Percentiles rank a stretch among this genome's conserved stretches.
phyloP scores from a whole-genome alignment of 768 basidiomycete genomes.

The Trametes elegans region DNA sequence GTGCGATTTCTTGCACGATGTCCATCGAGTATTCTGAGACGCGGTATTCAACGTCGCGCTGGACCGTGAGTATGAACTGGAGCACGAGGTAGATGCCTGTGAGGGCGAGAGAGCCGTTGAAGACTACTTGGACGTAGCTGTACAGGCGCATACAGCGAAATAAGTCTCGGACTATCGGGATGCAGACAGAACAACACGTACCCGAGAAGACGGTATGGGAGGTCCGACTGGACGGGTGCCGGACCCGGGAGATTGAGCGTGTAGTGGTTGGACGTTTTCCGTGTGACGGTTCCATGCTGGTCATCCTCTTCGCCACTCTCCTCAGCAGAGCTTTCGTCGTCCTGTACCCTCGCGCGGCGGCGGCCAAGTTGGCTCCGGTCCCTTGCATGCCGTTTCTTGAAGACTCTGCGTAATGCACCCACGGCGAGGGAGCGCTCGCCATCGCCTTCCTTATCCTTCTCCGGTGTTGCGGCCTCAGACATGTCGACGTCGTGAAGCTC shows the following conservation, averaged over 20 bases:
- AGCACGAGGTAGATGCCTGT: slow-evolving; percentile 83
- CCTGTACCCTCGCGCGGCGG: slow-evolving; percentile 12
- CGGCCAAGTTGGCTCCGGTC: slow-evolving; percentile 25
- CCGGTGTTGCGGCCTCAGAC: slow-evolving; percentile 42
- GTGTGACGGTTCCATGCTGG: slow-evolving; percentile 40
- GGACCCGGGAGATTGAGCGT: slow-evolving; percentile 77
- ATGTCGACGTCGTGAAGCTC: slow-evolving; percentile 74
- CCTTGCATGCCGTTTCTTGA: slow-evolving; percentile 52
- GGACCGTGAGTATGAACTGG: slow-evolving; percentile 87
- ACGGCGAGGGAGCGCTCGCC: slow-evolving; percentile 53
- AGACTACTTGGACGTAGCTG: slow-evolving; percentile 87
- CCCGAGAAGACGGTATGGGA: slow-evolving; percentile 86
- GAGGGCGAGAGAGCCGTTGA: slow-evolving; percentile 82
- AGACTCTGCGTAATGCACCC: slow-evolving; percentile 66
- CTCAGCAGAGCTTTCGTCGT: slow-evolving; percentile 35
- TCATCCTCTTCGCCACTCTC: slow-evolving; percentile 49
- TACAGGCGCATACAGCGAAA: slow-evolving; percentile 33
- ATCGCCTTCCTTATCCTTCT: slow-evolving; percentile 33
- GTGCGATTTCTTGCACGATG: slow-evolving; percentile 88
- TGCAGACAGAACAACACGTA: slow-evolving; percentile 34
- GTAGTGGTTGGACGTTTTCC: slow-evolving; percentile 74
- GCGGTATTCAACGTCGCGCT: slow-evolving; percentile 84
- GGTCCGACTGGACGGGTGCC: slow-evolving; percentile 53
- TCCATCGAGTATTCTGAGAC: slow-evolving; percentile 90
- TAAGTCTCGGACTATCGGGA: background rate